Evolutionary conservation across 148 eudicot genomes (phyloP), one percentile per base, ranked within the genome.

Genomic region (Selenicereus undatus): DNA sequence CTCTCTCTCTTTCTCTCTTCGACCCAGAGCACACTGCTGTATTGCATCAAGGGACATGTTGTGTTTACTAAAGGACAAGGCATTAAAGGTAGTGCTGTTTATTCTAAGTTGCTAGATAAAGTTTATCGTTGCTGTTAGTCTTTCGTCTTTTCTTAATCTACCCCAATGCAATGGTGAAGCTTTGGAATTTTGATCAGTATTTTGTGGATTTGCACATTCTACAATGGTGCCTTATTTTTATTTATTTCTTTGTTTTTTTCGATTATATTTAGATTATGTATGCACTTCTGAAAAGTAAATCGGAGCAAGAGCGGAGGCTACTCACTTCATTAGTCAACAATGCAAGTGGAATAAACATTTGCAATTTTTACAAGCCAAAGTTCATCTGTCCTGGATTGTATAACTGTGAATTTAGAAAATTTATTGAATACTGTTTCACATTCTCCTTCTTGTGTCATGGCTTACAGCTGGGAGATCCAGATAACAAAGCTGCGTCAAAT

Each of bases 281-380:
- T 81, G 85, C 86, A 0, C 79, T 97, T 87, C 83, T 97, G 82
- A 88, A 84, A 78, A 92, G 94, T 84, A 97, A 97, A 86, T 89
- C 98, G 81, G 99, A 97, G 85, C 99, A 92, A 91, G 99, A 97
- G 88, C 93, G 97, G 77, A 87, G 90, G 73, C 77, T 97, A 83
- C 95, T 97, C 36, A 87, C 98, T 76, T 89, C 97, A 48, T 82
- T 97, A 79, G 99, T 97, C 71, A 97, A 97, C 86, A 97, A 94
- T 84, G 99, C 94, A 88, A 74, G 85, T 78, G 48, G 60, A 17
- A 26, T 69, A 72, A n/a, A 66, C 51, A 39, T 48, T 24, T 39
- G 43, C 43, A 39, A 39, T 39, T 7, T 60, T 42, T 12, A 76
- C 45, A 24, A 76, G 65, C 11, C 60, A 43, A 56, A 51, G 29